Percentiles rank a stretch among this genome's conserved stretches.
These are phyloP conservation scores for Suhomyces kilbournensis DNA, from an alignment of 805 yeast genomes.

Conservation along the genomic window DNA sequence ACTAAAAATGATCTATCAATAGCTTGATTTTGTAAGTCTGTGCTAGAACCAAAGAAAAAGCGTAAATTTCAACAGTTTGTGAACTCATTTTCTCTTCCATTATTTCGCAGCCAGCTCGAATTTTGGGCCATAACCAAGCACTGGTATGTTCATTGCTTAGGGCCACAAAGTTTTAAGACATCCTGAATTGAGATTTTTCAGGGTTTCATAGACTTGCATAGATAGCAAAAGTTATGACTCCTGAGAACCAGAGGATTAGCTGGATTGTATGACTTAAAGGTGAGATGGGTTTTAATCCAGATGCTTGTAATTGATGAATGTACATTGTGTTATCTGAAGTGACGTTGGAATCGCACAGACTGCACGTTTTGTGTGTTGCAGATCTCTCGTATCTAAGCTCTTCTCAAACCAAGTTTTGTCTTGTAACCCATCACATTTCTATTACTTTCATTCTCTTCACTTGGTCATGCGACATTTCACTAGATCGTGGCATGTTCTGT, in stretches of 20 bases:
- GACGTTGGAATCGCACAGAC: too few species aligned
- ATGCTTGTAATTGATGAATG: too few species aligned
- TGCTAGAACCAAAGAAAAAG: too few species aligned
- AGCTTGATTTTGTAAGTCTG: background rate
- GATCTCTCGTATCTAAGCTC: too few species aligned
- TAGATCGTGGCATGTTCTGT: background rate
- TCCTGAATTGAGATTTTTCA: background rate
- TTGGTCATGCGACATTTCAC: background rate
- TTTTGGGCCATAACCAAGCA: background rate
- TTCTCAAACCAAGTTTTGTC: too few species aligned
- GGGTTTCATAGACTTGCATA: background rate
- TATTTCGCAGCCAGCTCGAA: background rate
- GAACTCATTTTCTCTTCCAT: background rate
- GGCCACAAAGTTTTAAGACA: background rate
- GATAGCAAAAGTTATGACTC: too few species aligned
- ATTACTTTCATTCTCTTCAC: background rate
- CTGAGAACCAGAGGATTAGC: background rate
- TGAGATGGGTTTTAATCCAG: too few species aligned
- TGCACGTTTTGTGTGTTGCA: too few species aligned
- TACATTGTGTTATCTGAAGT: too few species aligned
- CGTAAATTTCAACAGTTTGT: background rate
- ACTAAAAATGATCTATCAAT: background rate
- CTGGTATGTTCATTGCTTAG: background rate
- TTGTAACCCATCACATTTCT: too few species aligned
- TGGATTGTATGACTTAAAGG: background rate